A percentile compares a stretch with the other conserved stretches of the same genome.
phyloP scores from a whole-genome alignment of 116 monocot genomes.

The Phalaenopsis hybrid region DNA sequence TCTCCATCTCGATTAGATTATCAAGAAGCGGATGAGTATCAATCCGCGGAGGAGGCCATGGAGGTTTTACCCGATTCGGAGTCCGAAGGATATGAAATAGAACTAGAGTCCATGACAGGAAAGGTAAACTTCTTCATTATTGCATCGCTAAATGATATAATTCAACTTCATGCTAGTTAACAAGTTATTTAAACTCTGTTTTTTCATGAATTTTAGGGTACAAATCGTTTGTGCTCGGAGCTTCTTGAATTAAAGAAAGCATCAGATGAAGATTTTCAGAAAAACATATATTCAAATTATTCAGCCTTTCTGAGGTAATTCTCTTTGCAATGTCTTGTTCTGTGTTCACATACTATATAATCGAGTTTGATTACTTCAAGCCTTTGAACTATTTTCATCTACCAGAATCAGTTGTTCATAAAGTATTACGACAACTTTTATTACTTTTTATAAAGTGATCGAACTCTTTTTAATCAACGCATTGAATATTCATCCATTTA shows the following conservation, averaged over 20 bases:
- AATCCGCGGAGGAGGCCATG: neutral
- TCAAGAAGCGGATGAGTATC: constrained; percentile 1
- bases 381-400: neutral
- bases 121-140: constrained; percentile 13
- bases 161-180: neutral
- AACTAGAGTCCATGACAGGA: constrained; percentile 38
- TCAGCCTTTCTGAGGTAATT: constrained; percentile 33
- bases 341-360: neutral
- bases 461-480: neutral
- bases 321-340: neutral
- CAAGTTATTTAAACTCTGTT: neutral
- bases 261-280: constrained; percentile 36
- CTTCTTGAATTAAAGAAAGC: constrained; percentile 42
- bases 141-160: neutral
- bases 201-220: constrained; percentile 19
- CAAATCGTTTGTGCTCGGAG: constrained; percentile 43
- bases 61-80: constrained; percentile 3
- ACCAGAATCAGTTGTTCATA: neutral
- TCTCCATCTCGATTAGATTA: neutral
- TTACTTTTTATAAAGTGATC: neutral
- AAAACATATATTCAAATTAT: constrained; percentile 28
- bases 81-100: constrained; percentile 14
- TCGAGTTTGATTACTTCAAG: neutral
- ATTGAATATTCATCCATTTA: neutral
- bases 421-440: neutral